Percentiles rank a stretch among this genome's conserved stretches.
Conservation (phyloP, 129 eudicot species). For the Ambrosia artemisiifolia region DNA sequence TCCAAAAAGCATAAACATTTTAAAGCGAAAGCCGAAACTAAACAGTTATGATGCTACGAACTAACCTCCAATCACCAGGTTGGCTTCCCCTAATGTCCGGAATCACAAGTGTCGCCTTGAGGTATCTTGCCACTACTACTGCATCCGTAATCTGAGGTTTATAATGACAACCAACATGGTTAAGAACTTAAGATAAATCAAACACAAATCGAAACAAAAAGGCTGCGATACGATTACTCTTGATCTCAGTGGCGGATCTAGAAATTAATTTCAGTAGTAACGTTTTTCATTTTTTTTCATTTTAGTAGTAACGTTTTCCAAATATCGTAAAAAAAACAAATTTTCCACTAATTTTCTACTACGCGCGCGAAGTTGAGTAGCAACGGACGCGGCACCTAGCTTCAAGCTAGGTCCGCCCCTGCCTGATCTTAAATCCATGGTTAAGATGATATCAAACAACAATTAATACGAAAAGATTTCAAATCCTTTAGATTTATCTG, state of each 20-base stretch:
- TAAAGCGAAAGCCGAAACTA: not conserved
- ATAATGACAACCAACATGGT: constrained; percentile 12
- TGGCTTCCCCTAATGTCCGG: constrained; percentile 94
- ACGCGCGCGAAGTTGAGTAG: too few species aligned
- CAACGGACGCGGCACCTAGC: too few species aligned
- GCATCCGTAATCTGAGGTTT: constrained; percentile 84
- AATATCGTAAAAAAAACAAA: too few species aligned
- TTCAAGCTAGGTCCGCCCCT: too few species aligned
- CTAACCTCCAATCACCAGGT: constrained; percentile 80
- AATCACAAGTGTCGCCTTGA: constrained; percentile 85
- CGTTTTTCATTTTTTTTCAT: too few species aligned
- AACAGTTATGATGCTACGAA: constrained; percentile 17
- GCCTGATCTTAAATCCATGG: constrained; percentile 64
- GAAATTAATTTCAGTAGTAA: too few species aligned
- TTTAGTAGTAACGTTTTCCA: too few species aligned
- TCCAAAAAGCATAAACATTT: not conserved
- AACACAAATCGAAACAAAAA: constrained; percentile 5
- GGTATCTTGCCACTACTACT: constrained; percentile 78
- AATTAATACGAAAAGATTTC: not conserved
- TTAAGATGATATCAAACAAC: not conserved
- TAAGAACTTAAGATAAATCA: constrained; percentile 9
- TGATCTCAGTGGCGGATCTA: too few species aligned
- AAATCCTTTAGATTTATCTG: not conserved
- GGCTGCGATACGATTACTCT: constrained; percentile 33
- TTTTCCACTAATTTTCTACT: too few species aligned